Base-by-base conservation (phyloP, 495 filamentous ascomycete species). In the Aspergillus homomorphus region DNA sequence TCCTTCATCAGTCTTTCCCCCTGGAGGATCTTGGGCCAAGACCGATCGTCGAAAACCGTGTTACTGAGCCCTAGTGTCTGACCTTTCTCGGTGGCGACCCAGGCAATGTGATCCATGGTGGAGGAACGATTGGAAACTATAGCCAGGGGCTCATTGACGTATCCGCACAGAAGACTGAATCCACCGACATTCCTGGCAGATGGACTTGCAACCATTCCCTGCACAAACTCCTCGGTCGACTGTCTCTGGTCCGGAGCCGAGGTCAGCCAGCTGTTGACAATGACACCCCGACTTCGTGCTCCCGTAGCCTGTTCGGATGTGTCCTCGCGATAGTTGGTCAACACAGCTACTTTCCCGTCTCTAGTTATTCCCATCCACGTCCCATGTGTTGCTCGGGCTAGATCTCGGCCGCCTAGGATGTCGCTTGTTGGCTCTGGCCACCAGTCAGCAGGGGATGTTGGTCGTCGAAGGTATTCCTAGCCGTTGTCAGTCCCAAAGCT, bases 281-380 rank as follows among this genome's bases (percentile, higher is more conserved):
- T 90, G 14, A 78, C 83, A 19, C 94, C 94, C 28, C 94, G 84
- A 67, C 89, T 92, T 56, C 83, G 81, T 45, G 77, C 76, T 9
- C 84, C 87, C 15, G 75, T 70, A 46, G 83, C 84, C 51, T 85
- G 80, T 54, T 60, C 64, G 23, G 71, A 57, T 23, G 64, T 66
- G 15, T 68, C 60, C 76, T 98, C 94, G 53, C 90, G 88, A 68
- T 91, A 97, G 77, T 99, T 99, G 54, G 95, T 98, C 38, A 99
- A 80, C 38, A 95, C 86, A 14, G 95, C 92, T 49, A 99, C 74
- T 59, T 90, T 90, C 16, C 94, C 94, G 30, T 86, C 76, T 57
- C 80, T 84, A 42, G 91, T 97, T 60, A 99, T 81, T 26, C 92
- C 94, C 55, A 98, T 85, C 94, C 95, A 99, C 45, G 95, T 98